Evolutionary conservation across 2,329 filamentous ascomycete genomes (phyloP), one percentile per base, ranked within the genome.

Genomic region (Pseudopithomyces maydicus): DNA sequence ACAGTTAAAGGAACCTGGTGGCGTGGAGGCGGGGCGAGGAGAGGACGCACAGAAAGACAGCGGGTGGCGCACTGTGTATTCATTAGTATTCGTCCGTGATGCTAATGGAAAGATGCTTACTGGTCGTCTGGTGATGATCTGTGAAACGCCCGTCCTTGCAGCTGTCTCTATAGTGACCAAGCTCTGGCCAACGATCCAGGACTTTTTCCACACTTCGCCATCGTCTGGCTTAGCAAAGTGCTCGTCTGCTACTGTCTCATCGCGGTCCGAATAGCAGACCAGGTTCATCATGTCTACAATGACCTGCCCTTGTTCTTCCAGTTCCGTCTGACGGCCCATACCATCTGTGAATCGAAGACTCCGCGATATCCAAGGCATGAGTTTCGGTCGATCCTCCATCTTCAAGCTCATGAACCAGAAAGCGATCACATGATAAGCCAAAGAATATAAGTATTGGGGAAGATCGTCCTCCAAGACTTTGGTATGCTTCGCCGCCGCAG

Each of bases 371-470:
- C 92, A 97, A 26, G 88, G 87, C 50, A 97, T 92, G 63, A 96
- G 89, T 59, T 87, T 91, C 33, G 89, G 86, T 49, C 95, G 88
- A 71, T 97, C 92, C 36, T 89, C 86, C 50, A 97, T 83, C 69
- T 92, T 94, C 66, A 99, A 76, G 1, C 92, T 90, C 65, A 99
- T 83, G 73, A 98, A 99, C 95, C 95, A 99, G 72, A 96, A 97
- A 1, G 92, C 90, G 63, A 99, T 93, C 66, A 97, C 92, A 73
- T 98, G 93, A 72, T 97, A 97, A 8, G 94, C 94, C 51, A 98
- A 81, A 1, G 92, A 90, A 74, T 96, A 95, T 23, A 99, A 91
- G 73, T 99, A 99, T 74, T 95, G 90, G 4, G 93, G 92, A 48
- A 97, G 82, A 63, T 95, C 91, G 59, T 95, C 90, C 7, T 88